A percentile compares a stretch with the other conserved stretches of the same genome.
These are phyloP conservation scores for Coemansia erecta DNA, from an alignment of 192 early-diverging fungal species.

Conservation along the genomic window DNA sequence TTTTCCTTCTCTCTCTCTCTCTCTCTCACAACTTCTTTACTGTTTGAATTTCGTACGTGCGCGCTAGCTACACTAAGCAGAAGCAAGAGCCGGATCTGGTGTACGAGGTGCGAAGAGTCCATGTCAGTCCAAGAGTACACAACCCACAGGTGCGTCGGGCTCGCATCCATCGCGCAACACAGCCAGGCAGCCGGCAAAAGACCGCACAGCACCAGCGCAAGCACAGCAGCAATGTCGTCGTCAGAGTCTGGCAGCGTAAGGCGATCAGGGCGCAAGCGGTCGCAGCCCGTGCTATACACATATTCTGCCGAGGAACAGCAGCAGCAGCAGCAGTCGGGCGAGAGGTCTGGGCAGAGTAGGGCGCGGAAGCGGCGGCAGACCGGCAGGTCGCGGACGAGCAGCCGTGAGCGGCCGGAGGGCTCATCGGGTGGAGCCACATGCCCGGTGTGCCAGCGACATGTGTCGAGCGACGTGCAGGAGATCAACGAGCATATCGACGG, in stretches of 20 bases:
- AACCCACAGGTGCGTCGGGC: background rate
- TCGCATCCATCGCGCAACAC: background rate
- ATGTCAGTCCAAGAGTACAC: constrained; percentile 1
- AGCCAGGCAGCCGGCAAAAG: background rate
- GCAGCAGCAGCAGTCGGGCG: no score
- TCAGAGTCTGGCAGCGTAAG: constrained; percentile 5
- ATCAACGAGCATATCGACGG: constrained; percentile 78
- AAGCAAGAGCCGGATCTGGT: background rate
- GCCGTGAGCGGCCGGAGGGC: no score
- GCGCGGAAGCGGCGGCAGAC: no score
- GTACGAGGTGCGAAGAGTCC: constrained; percentile 2
- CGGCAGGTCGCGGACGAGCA: no score
- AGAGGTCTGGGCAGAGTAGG: no score
- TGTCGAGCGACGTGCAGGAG: constrained; percentile 49
- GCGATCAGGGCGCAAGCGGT: background rate
- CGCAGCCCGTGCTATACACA: no score
- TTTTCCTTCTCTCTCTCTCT: no score
- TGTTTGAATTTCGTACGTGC: background rate
- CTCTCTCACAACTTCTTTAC: no score
- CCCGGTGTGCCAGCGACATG: constrained; percentile 20
- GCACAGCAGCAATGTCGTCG: constrained; percentile 10
- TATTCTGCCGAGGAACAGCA: no score
- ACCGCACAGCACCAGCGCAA: constrained; percentile 1
- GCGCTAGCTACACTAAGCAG: background rate
- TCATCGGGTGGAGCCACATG: constrained; percentile 1